Base-by-base conservation (phyloP, 495 filamentous ascomycete species). In the Choiromyces venosus region DNA sequence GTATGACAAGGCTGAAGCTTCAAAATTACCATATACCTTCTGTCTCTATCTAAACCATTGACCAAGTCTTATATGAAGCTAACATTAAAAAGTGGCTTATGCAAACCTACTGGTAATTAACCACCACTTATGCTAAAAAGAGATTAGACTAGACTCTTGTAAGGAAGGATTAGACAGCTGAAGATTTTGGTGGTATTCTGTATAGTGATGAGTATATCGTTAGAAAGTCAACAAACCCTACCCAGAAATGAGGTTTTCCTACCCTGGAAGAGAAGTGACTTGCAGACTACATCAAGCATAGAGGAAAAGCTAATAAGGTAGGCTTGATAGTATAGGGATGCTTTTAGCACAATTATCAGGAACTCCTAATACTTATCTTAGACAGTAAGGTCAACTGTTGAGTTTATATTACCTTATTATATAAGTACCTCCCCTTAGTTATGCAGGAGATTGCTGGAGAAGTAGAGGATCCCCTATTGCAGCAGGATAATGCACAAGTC, bases 401-500 rank as follows among this genome's bases (percentile, higher is more conserved):
- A n/a, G n/a, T n/a, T n/a, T n/a, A n/a, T 0, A 72, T 25, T 19
- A 29, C 46, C 38, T 37, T 39, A 4, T 46, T 66, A n/a, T n/a
- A n/a, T n/a, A n/a, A n/a, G n/a, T n/a, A 21, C 61, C 33, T 68
- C 8, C 12, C 1, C 2, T 39, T 19, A 16, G 61, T 52, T 44
- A 35, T 37, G 18, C 8, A 44, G 12, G 40, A 33, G 8, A 25
- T 37, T 44, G 8, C 10, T 8, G 38, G 61, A 0, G 37, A 25
- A 9, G 5, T 67, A 18, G 52, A 64, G 10, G 3, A 56, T 68
- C 18, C 66, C 37, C 18, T 69, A 12, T 78, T 78, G 65, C 39
- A 65, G 29, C 61, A 73, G 37, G 70, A 78, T 66, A 78, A 78
- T 42, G 46, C 67, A 0, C 35, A 25, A 21, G 67, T 76, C 9